These are phyloP conservation scores for Lithocarpus polystachyus DNA, from an alignment of 306 rosid genomes.

Conservation along the genomic window DNA sequence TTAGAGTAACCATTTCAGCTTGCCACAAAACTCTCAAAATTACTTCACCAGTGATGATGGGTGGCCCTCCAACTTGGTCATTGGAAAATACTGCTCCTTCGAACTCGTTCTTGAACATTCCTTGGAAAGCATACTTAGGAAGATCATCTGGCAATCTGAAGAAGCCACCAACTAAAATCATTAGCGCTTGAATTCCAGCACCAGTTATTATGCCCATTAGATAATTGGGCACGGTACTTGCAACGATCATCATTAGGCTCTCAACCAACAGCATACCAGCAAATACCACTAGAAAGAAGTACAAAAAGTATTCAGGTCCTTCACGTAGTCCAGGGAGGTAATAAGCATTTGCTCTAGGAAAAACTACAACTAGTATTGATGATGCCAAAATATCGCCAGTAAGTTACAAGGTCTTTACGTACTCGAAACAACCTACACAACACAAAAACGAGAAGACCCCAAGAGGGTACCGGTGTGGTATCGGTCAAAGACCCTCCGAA, in stretches of 20 bases:
- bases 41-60: constrained; percentile 27
- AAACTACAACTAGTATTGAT: constrained; percentile 28
- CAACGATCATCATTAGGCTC: constrained; percentile 69
- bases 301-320: constrained; percentile 32
- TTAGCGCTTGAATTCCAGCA: constrained; percentile 62
- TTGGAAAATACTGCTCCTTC: constrained; percentile 8
- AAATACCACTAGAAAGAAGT: constrained; percentile 41
- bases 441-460: no score
- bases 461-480: no score
- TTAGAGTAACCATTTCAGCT: constrained; percentile 53
- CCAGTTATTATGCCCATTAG: constrained; percentile 43
- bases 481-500: no score
- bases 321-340: constrained; percentile 50
- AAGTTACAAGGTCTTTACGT: no score
- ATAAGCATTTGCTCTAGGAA: constrained; percentile 56
- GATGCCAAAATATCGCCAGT: no score
- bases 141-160: constrained; percentile 51
- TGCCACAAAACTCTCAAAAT: constrained; percentile 33
- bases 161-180: constrained; percentile 54
- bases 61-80: not conserved
- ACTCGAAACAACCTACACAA: no score
- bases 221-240: no score
- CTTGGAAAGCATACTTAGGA: constrained; percentile 45
- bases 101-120: no score
- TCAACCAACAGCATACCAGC: constrained; percentile 54